Evolutionary conservation across 768 basidiomycete genomes (phyloP).

Genomic region (Xerocomellus amylosporus): DNA sequence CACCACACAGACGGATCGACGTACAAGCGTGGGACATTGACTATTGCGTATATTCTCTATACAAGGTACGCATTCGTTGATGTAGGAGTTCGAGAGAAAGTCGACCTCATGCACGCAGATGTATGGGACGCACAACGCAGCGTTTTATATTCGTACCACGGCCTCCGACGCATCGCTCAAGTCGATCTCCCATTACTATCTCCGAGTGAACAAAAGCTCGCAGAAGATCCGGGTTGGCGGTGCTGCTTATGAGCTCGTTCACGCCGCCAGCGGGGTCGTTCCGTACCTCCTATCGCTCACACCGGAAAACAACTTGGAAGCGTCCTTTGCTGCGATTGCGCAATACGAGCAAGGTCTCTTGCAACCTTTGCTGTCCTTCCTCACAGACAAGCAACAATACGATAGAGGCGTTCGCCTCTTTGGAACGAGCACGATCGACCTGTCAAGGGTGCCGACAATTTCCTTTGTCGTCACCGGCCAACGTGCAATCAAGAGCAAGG

Average conservation of each 20-base stretch:
- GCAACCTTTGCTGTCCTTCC: constrained; percentile 51
- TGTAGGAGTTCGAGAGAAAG: background rate
- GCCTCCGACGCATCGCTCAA: constrained; percentile 51
- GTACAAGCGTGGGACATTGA: constrained; percentile 78
- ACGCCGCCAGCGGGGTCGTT: constrained; percentile 56
- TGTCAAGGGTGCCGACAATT: constrained; percentile 61
- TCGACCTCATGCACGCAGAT: constrained; percentile 41
- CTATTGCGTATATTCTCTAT: constrained; percentile 67
- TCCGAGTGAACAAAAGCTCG: constrained; percentile 41
- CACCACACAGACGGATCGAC: constrained; percentile 69
- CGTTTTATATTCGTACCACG: constrained; percentile 54
- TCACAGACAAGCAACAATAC: constrained; percentile 47
- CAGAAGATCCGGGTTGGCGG: constrained; percentile 74
- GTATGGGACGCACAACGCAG: constrained; percentile 72
- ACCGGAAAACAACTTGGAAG: constrained; percentile 43
- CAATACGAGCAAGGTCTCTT: constrained; percentile 60
- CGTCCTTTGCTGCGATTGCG: constrained; percentile 56
- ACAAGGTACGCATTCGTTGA: constrained; percentile 52
- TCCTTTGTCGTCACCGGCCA: constrained; percentile 68
- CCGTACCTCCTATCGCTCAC: constrained; percentile 64
- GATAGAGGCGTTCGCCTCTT: constrained; percentile 65
- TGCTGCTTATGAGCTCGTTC: constrained; percentile 70
- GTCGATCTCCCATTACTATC: constrained; percentile 70
- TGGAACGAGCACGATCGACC: constrained; percentile 48
- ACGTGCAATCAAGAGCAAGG: constrained; percentile 53